phyloP scores from a whole-genome alignment of 768 basidiomycete genomes.

The Trametes coccinea region DNA sequence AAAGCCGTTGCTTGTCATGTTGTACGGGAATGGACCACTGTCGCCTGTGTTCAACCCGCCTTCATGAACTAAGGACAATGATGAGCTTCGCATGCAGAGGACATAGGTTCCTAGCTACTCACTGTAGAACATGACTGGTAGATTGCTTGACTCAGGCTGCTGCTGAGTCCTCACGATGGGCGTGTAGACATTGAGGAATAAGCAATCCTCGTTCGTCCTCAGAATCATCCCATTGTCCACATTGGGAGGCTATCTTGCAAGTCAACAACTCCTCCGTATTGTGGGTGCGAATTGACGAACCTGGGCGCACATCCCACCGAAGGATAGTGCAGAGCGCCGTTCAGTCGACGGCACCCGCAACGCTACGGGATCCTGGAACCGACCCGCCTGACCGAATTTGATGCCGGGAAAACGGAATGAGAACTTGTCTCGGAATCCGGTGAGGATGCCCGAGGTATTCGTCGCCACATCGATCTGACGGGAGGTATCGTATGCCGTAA shows the following conservation, averaged over 20 bases:
- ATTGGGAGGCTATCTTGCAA: conserved; percentile 5
- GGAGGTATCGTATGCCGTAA: conserved; percentile 13
- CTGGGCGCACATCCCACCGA: conserved; percentile 11
- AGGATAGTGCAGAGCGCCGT: conserved; percentile 1
- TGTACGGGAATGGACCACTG: conserved; percentile 14
- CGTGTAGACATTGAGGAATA: conserved; percentile 12
- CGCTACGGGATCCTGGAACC: conserved; percentile 7
- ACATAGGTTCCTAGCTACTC: not conserved
- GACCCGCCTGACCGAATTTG: not conserved
- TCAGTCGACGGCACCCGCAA: not conserved
- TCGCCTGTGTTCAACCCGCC: conserved; percentile 15
- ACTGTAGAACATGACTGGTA: conserved; percentile 18
- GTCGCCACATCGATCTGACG: conserved; percentile 11
- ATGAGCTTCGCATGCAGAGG: not conserved
- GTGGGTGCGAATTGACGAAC: not conserved
- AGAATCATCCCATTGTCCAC: conserved; percentile 12
- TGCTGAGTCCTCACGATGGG: conserved; percentile 5
- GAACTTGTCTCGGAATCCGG: conserved; percentile 18
- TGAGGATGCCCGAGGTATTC: conserved; percentile 3
- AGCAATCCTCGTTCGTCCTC: conserved; percentile 13
- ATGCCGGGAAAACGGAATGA: conserved; percentile 15
- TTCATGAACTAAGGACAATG: conserved; percentile 1
- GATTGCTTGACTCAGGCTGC: not conserved
- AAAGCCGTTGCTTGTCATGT: conserved; percentile 16
- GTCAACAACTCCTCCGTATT: not conserved